Percentiles rank a stretch among this genome's conserved stretches.
These are phyloP conservation scores for Diaporthe humulicola DNA, from an alignment of 2,329 filamentous ascomycete genomes.

Conservation along the genomic window DNA sequence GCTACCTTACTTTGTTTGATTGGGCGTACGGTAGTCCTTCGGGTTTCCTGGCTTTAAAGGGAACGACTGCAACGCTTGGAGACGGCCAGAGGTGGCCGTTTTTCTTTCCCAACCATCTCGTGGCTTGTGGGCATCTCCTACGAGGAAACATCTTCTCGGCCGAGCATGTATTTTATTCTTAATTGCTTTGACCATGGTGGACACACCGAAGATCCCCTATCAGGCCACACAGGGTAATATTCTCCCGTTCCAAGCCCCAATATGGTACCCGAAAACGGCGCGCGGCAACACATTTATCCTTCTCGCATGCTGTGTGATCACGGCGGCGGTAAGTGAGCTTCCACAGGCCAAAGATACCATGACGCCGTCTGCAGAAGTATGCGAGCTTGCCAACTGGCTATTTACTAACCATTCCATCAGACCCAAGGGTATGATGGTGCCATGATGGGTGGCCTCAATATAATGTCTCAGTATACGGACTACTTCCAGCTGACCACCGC, in stretches of 20 bases:
- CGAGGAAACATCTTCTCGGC: background rate
- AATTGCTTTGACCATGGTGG: background rate
- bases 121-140: background rate
- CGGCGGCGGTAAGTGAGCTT: slow-evolving; percentile 22
- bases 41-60: background rate
- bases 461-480: slow-evolving; percentile 67
- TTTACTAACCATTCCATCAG: background rate
- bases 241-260: slow-evolving; percentile 19
- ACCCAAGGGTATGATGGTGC: slow-evolving; percentile 36
- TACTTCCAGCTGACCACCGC: slow-evolving; percentile 68
- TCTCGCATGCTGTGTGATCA: slow-evolving; percentile 30
- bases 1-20: slow-evolving; percentile 3
- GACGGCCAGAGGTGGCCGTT: too few relatives aligned
- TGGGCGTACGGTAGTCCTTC: background rate
- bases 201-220: background rate
- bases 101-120: background rate
- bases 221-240: slow-evolving; percentile 24
- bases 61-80: background rate
- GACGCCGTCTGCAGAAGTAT: background rate
- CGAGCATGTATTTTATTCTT: background rate
- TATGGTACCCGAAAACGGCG: slow-evolving; percentile 10
- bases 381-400: too few relatives aligned
- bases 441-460: slow-evolving; percentile 60
- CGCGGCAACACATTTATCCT: slow-evolving; percentile 28
- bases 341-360: background rate